These are phyloP conservation scores for Adansonia grandidieri DNA, from an alignment of 441 rosid genomes.

Conservation along the genomic window DNA sequence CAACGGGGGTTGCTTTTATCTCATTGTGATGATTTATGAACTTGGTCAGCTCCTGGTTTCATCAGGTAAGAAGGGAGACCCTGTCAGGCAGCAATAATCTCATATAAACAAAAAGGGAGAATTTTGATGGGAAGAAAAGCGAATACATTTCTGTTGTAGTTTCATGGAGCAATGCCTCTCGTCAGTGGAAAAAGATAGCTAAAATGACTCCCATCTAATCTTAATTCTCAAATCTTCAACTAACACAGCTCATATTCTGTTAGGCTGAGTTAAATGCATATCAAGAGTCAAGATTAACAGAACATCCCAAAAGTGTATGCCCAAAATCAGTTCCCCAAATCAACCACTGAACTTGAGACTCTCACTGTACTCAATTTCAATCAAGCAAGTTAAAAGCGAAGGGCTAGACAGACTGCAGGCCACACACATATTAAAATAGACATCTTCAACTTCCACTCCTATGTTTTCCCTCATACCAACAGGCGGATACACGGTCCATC, in stretches of 20 bases:
- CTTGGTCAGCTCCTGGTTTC: conserved; percentile 71
- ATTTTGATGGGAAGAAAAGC: background rate
- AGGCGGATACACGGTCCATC: too few relatives aligned
- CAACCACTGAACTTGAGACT: too few relatives aligned
- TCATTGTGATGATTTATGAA: conserved; percentile 89
- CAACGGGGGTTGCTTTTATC: conserved; percentile 76
- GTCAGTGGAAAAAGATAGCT: background rate
- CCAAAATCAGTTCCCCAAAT: too few relatives aligned
- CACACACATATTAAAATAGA: too few relatives aligned
- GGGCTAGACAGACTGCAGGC: too few relatives aligned
- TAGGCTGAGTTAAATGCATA: background rate
- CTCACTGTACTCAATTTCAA: too few relatives aligned
- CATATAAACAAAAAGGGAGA: too few relatives aligned
- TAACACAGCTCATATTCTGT: background rate
- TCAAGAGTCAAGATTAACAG: background rate
- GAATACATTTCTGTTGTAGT: background rate
- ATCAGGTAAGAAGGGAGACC: background rate
- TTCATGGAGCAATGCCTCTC: background rate
- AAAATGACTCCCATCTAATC: background rate
- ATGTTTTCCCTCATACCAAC: too few relatives aligned
- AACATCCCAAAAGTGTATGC: background rate
- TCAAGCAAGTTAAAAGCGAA: too few relatives aligned
- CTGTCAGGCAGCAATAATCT: background rate
- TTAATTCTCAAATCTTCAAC: background rate
- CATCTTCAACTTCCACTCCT: too few relatives aligned